Conservation (phyloP, 2,329 filamentous ascomycete genomes). For the Rhynchosporium agropyri region DNA sequence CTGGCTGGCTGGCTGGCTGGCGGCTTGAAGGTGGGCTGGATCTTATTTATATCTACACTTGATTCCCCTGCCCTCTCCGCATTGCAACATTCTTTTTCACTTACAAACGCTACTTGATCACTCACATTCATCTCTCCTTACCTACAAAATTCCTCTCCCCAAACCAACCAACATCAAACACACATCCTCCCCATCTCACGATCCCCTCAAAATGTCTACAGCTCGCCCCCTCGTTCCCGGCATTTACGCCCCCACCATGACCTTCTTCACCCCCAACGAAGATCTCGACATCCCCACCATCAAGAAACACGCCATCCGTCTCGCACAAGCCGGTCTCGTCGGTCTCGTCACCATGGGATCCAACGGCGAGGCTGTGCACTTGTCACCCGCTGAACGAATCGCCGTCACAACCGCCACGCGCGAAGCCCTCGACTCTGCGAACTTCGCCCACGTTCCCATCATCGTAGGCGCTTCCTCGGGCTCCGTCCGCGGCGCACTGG, state of each 20-base stretch:
- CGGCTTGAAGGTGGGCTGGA: conserved; percentile 3
- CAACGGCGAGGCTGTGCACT: conserved; percentile 87
- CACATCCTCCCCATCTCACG: conserved; percentile 7
- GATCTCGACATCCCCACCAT: conserved; percentile 80
- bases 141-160: neutral
- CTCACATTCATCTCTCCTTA: conserved; percentile 8
- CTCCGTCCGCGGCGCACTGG: conserved; percentile 78
- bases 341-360: conserved; percentile 87
- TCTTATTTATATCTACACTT: conserved; percentile 22
- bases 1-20: conserved; percentile 7
- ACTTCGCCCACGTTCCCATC: conserved; percentile 74
- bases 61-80: neutral
- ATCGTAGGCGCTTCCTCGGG: conserved; percentile 82
- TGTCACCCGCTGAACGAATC: conserved; percentile 75
- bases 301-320: conserved; percentile 77
- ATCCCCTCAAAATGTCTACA: conserved; percentile 26
- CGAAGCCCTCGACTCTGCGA: conserved; percentile 79
- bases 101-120: neutral
- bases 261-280: conserved; percentile 83
- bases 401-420: conserved; percentile 77
- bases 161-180: neutral
- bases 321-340: conserved; percentile 75
- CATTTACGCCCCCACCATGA: conserved; percentile 89
- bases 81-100: conserved; percentile 8
- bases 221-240: conserved; percentile 70